Percentiles rank a stretch among this genome's conserved stretches.
These are phyloP conservation scores for Microdochium bolleyi DNA, from an alignment of 2,329 filamentous ascomycete genomes.

Conservation along the genomic window DNA sequence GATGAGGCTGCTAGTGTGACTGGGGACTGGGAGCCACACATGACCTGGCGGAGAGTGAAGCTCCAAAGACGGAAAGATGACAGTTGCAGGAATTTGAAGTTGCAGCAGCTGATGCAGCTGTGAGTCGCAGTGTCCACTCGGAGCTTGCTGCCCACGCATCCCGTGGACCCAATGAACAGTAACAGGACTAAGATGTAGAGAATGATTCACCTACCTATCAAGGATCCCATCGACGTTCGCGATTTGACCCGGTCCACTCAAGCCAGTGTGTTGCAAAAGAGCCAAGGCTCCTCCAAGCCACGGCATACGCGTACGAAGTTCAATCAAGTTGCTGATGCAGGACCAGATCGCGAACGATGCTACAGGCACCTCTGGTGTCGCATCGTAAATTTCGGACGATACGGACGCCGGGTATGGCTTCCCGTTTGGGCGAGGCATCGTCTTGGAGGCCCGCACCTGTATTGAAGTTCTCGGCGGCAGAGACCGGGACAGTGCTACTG, in stretches of 20 bases:
- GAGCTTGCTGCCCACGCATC: constrained; percentile 20
- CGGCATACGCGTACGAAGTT: constrained; percentile 76
- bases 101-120: too few species aligned
- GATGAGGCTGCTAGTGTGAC: not conserved
- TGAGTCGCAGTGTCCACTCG: not conserved
- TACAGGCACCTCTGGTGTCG: constrained; percentile 49
- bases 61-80: too few species aligned
- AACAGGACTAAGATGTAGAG: constrained; percentile 18
- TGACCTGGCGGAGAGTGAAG: too few species aligned
- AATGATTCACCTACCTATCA: constrained; percentile 69
- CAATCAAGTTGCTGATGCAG: constrained; percentile 63
- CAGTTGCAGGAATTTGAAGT: too few species aligned
- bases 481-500: constrained; percentile 60
- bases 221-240: constrained; percentile 69
- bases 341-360: constrained; percentile 71
- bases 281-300: constrained; percentile 75
- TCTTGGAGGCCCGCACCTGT: constrained; percentile 7
- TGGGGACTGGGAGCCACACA: not conserved
- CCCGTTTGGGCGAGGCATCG: constrained; percentile 12
- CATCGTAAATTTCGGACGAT: constrained; percentile 1
- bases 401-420: constrained; percentile 7
- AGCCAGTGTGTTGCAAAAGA: constrained; percentile 65
- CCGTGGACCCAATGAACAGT: constrained; percentile 25
- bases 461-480: constrained; percentile 42
- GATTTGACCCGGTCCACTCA: constrained; percentile 67